Base-by-base conservation (phyloP, 192 early-diverging fungal species). In the Gryganskiella cystojenkinii region DNA sequence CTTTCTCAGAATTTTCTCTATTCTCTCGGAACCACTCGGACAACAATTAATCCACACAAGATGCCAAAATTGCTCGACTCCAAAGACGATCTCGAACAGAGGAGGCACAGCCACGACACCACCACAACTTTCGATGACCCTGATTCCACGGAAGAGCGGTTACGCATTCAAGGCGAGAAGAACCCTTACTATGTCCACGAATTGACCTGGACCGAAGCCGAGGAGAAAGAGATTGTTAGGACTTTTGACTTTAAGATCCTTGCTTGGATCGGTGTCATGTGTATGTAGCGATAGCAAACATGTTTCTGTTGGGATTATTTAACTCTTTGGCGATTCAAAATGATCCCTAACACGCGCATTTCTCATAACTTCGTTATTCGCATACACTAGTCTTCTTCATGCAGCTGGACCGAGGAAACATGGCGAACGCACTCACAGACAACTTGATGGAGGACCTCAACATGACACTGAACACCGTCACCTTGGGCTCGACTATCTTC, bases 351-450 rank as follows among this genome's bases (percentile, higher is more conserved):
- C n/a, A 56, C n/a, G 35, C n/a, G 22, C 8, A 28, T 42, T 20
- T 56, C 43, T 10, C 28, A 82, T 31, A 86, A 85, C 83, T 58
- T 67, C 19, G 85, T 79, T 40, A 46, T 52, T 27, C 27, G 8
- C 20, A 47, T 30, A 19, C 24, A 25, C 15, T 25, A 73, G 74
- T 78, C 61, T 64, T 78, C 27, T 78, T 69, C 44, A 72, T 89
- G 42, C 69, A 85, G 31, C 50, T 89, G 60, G 82, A 80, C 47
- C 69, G 85, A 15, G 85, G 84, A 35, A 86, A 85, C 49, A 81
- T 75, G 71, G 74, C 61, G 15, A 80, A 83, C 49, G 86, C 84
- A 11, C 53, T 87, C 10, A 84, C 85, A 7, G 83, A 85, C 53
- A 83, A 84, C 60, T 61, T 88, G 2, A 69, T 82, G 56, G 76